A percentile compares a stretch with the other conserved stretches of the same genome.
Evolutionary conservation across 805 yeast species (phyloP).

Genomic region (Suhomyces vadensis): DNA sequence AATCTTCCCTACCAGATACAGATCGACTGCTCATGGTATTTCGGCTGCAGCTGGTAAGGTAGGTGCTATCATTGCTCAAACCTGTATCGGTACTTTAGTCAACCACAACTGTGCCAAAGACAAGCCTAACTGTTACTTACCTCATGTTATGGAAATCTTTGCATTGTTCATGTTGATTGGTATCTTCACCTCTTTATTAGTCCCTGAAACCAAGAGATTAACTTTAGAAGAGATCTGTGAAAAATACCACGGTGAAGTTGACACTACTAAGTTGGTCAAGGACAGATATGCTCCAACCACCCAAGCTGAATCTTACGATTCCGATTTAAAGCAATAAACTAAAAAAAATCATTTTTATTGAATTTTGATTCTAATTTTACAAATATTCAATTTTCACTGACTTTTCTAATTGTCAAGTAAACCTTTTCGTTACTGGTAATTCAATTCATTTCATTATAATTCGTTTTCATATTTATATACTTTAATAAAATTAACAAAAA

Average conservation of each 20-base stretch:
- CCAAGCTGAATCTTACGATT: constrained; percentile 38
- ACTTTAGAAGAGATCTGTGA: constrained; percentile 84
- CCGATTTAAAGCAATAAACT: constrained; percentile 34
- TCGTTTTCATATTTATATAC: not conserved
- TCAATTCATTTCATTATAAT: constrained; percentile 5
- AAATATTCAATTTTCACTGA: too few relatives aligned
- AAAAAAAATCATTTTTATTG: too few relatives aligned
- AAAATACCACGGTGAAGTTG: constrained; percentile 78
- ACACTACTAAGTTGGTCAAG: constrained; percentile 40
- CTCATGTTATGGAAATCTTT: constrained; percentile 91
- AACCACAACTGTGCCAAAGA: constrained; percentile 72
- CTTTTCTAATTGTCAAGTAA: not conserved
- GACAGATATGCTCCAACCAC: constrained; percentile 36
- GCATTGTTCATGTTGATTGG: constrained; percentile 91
- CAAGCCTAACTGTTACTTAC: constrained; percentile 72
- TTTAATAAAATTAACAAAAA: not conserved
- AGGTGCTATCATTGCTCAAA: constrained; percentile 91
- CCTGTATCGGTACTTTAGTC: constrained; percentile 80
- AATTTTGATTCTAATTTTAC: too few relatives aligned
- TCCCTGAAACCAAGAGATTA: constrained; percentile 91
- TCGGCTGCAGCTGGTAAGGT: constrained; percentile 91
- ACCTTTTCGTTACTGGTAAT: too few relatives aligned
- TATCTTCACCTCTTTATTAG: constrained; percentile 58
- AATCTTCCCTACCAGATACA: constrained; percentile 89
- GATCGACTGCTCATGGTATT: constrained; percentile 94